These are phyloP conservation scores for Cyanidium caldarium DNA, from an alignment of 23 red algal species.

Conservation along the genomic window DNA sequence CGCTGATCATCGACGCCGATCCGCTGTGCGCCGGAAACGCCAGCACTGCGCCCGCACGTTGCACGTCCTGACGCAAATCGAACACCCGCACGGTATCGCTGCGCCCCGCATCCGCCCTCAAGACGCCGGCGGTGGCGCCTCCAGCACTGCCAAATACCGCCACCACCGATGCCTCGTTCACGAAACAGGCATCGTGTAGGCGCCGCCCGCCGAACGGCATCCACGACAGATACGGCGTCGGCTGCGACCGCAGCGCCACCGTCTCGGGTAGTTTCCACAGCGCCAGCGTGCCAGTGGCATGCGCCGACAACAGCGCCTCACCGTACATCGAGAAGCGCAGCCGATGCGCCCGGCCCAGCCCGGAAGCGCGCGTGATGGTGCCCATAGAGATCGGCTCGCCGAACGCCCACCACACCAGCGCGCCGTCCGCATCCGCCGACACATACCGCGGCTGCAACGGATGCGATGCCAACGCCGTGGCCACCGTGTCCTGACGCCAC, in stretches of 20 bases:
- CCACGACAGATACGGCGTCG: neutral
- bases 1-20: no score
- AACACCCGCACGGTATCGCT: neutral
- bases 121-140: neutral
- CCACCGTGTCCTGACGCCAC: neutral
- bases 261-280: conserved; percentile 9
- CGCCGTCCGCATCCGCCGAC: neutral
- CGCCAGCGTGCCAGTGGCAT: conserved; percentile 12
- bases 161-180: neutral
- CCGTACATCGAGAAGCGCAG: conserved; percentile 5
- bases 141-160: neutral
- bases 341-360: neutral
- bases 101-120: neutral
- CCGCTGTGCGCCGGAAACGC: neutral
- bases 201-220: neutral
- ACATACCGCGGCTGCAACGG: neutral
- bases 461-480: neutral
- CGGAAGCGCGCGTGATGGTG: neutral
- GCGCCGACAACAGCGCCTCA: neutral
- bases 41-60: neutral
- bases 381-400: neutral
- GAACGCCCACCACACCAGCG: neutral
- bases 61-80: neutral
- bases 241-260: neutral
- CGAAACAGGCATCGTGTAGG: neutral